Conservation (phyloP, 768 basidiomycete genomes). For the Postia placenta region DNA sequence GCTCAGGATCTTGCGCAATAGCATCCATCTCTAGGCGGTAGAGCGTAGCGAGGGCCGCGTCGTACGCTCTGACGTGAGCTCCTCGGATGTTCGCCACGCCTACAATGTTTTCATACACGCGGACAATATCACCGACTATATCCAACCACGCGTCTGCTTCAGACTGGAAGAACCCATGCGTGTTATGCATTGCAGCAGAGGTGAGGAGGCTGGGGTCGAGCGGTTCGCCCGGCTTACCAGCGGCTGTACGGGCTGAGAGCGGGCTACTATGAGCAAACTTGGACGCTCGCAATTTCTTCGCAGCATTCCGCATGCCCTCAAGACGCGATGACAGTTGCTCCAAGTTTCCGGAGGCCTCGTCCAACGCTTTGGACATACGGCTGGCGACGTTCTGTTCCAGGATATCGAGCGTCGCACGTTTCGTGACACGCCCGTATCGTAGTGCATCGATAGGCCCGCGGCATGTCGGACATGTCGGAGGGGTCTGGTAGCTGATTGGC, state of each 20-base stretch:
- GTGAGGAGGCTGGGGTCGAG: slow-evolving; percentile 22
- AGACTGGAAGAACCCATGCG: slow-evolving; percentile 26
- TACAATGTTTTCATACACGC: slow-evolving; percentile 33
- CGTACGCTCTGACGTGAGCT: slow-evolving; percentile 54
- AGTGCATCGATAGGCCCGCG: slow-evolving; percentile 48
- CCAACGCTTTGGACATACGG: slow-evolving; percentile 42
- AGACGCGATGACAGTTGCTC: slow-evolving; percentile 6
- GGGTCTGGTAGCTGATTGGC: slow-evolving; percentile 29
- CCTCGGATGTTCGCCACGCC: slow-evolving; percentile 42
- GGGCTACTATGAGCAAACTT: slow-evolving; percentile 11
- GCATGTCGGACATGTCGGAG: slow-evolving; percentile 60
- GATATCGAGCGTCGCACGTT: slow-evolving; percentile 59
- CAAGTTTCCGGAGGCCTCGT: slow-evolving; percentile 23
- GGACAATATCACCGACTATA: slow-evolving; percentile 29
- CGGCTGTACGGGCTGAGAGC: slow-evolving; percentile 13
- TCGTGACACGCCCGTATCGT: slow-evolving; percentile 57
- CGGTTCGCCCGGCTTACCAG: slow-evolving; percentile 21
- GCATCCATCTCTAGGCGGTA: slow-evolving; percentile 40
- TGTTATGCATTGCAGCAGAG: too few species aligned
- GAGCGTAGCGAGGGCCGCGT: slow-evolving; percentile 50
- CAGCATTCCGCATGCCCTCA: neutral
- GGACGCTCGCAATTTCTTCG: slow-evolving; percentile 7
- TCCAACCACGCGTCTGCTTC: slow-evolving; percentile 35
- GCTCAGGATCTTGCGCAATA: slow-evolving; percentile 24
- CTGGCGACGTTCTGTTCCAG: slow-evolving; percentile 56